These are phyloP conservation scores for Tuber borchii DNA, from an alignment of 495 filamentous ascomycete genomes.

Conservation along the genomic window DNA sequence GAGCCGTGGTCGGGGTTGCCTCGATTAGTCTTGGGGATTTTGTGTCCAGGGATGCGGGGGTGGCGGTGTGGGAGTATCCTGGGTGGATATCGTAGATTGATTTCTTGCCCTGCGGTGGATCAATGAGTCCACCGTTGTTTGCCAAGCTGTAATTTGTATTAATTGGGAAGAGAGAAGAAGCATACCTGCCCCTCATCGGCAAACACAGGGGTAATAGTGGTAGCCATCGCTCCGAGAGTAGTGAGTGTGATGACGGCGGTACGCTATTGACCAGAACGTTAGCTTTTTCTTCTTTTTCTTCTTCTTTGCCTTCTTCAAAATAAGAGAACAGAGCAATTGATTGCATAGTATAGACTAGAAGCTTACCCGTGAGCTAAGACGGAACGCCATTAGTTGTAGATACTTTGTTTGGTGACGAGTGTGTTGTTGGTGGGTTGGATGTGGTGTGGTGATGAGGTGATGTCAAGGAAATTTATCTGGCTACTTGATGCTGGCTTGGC, in stretches of 20 bases:
- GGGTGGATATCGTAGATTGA: conserved; percentile 79
- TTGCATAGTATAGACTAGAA: not conserved
- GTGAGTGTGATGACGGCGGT: not conserved
- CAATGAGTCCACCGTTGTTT: conserved; percentile 8
- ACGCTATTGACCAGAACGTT: not conserved
- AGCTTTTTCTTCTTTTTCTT: not conserved
- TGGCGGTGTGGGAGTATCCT: conserved; percentile 40
- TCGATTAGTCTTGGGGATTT: not conserved
- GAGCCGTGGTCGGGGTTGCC: conserved; percentile 30
- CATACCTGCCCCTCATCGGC: not conserved
- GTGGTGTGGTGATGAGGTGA: not conserved
- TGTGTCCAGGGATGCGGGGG: conserved; percentile 1
- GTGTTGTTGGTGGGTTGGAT: not conserved
- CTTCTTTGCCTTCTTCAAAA: not conserved
- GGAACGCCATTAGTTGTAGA: not conserved
- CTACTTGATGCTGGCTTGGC: not conserved
- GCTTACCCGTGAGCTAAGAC: not conserved
- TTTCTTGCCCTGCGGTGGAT: conserved; percentile 51
- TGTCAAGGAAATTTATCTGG: not conserved
- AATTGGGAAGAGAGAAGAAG: not conserved
- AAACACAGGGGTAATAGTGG: not conserved
- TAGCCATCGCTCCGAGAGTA: not conserved
- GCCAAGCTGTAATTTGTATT: not conserved
- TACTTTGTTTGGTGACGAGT: not conserved
- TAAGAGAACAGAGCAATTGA: not conserved